phyloP scores from a whole-genome alignment of 192 early-diverging fungal genomes.

The Rhizoclosmatium sp. region DNA sequence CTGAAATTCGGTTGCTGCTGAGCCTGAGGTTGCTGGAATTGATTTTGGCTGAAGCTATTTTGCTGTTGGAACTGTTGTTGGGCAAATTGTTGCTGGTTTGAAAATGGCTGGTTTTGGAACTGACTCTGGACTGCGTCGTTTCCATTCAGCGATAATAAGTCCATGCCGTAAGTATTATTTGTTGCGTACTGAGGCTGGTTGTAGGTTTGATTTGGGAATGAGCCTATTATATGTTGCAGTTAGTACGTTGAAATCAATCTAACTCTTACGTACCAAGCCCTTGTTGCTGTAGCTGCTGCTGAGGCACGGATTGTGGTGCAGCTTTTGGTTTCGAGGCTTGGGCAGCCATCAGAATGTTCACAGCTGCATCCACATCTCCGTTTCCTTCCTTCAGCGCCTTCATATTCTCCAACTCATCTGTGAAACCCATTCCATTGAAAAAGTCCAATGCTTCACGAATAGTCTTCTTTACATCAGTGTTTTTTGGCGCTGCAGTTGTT shows the following conservation, averaged over 20 bases:
- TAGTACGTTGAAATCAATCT: no score
- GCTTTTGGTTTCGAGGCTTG: neutral
- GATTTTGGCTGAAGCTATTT: neutral
- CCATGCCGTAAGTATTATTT: neutral
- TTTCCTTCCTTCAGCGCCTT: conserved; percentile 73
- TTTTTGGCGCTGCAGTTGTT: neutral
- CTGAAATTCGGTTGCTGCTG: conserved; percentile 22
- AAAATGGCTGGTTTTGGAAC: neutral
- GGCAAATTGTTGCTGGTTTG: conserved; percentile 18
- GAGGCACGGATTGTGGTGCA: neutral
- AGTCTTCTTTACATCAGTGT: conserved; percentile 40
- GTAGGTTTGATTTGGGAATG: neutral
- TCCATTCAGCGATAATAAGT: neutral
- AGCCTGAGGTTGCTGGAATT: conserved; percentile 11
- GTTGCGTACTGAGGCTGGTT: neutral
- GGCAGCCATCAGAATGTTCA: conserved; percentile 56
- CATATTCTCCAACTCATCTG: conserved; percentile 69
- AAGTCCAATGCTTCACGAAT: conserved; percentile 44
- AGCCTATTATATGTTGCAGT: neutral
- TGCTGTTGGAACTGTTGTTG: conserved; percentile 2
- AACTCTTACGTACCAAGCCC: no score
- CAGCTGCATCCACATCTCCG: conserved; percentile 80
- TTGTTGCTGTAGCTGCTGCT: no score
- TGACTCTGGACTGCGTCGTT: conserved; percentile 1
- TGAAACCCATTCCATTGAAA: conserved; percentile 78